A percentile compares a stretch with the other conserved stretches of the same genome.
These are phyloP conservation scores for Blastobotrys buckinghamii DNA, from an alignment of 1,139 yeast species.

Conservation along the genomic window DNA sequence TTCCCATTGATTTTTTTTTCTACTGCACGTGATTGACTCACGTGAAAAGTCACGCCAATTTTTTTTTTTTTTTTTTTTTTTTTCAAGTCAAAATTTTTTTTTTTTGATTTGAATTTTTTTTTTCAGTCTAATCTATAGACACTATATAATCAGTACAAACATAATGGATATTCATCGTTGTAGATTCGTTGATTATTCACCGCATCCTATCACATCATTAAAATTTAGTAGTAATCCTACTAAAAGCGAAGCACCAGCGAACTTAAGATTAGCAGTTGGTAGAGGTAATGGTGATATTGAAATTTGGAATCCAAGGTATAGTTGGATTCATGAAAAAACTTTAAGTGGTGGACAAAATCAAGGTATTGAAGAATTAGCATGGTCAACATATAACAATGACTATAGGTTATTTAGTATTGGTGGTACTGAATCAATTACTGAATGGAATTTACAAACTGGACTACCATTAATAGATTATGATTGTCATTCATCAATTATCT, in stretches of 20 bases:
- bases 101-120: not conserved
- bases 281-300: conserved; percentile 93
- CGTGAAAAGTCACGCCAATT: not conserved
- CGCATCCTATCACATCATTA: conserved; percentile 77
- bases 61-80: not conserved
- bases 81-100: not conserved
- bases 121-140: not conserved
- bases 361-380: conserved; percentile 83
- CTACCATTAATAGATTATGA: conserved; percentile 71
- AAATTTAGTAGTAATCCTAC: conserved; percentile 70
- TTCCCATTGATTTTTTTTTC: not conserved
- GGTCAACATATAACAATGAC: conserved; percentile 49
- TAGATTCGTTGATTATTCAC: conserved; percentile 83
- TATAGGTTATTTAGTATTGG: conserved; percentile 87
- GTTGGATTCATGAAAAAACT: conserved; percentile 51
- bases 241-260: conserved; percentile 49
- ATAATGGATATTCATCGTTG: conserved; percentile 91
- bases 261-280: conserved; percentile 82
- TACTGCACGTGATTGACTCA: not conserved
- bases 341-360: conserved; percentile 77
- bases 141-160: too few relatives aligned
- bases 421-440: conserved; percentile 85
- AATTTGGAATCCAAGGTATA: conserved; percentile 82
- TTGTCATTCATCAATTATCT: conserved; percentile 89
- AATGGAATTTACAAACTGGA: conserved; percentile 81